Evolutionary conservation across 345 rosid species (phyloP).

Genomic region (Noccaea bulbosa): DNA sequence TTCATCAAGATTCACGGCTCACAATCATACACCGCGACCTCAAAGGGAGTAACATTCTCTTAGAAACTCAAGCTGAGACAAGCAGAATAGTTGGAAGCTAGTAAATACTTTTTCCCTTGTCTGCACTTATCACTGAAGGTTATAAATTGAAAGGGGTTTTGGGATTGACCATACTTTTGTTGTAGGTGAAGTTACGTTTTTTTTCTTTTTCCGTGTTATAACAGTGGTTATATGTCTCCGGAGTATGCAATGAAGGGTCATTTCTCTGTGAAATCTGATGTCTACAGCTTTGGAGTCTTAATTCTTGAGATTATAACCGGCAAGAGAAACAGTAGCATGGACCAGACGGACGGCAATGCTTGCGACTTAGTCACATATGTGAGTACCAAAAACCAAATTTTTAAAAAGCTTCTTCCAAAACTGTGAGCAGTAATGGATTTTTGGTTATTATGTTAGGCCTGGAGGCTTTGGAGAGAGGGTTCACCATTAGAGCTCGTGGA

Average conservation of each 20-base stretch:
- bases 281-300: constrained; percentile 1
- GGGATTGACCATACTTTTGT: neutral
- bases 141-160: neutral
- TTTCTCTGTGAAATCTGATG: neutral
- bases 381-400: neutral
- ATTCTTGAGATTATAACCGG: neutral
- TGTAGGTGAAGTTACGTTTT: neutral
- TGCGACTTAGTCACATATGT: constrained; percentile 18
- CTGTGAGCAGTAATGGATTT: neutral
- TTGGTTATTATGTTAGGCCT: constrained; percentile 6
- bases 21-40: too few species aligned
- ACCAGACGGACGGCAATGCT: neutral
- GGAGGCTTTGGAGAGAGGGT: constrained; percentile 21
- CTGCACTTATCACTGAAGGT: neutral
- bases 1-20: too few species aligned
- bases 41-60: too few species aligned
- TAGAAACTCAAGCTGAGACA: neutral
- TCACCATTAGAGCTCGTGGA: constrained; percentile 7
- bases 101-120: neutral
- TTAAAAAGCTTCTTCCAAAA: neutral
- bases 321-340: neutral
- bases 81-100: neutral
- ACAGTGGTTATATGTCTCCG: neutral
- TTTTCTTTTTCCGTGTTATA: neutral
- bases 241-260: constrained; percentile 2